A percentile compares a stretch with the other conserved stretches of the same genome.
Conservation (phyloP, 2,329 filamentous ascomycete genomes). For the Fusarium citri region DNA sequence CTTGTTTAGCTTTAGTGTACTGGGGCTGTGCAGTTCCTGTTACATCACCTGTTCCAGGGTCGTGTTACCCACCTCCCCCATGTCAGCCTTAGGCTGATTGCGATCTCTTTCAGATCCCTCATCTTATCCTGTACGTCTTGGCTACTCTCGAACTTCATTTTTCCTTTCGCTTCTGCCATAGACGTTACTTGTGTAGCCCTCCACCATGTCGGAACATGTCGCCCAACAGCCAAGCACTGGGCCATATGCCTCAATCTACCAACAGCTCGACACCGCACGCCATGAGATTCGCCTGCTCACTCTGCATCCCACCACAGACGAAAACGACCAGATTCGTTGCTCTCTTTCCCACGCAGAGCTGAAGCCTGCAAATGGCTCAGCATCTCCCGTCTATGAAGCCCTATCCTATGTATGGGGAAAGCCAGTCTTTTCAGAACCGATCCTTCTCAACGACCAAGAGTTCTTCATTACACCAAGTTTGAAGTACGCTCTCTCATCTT, state of each 20-base stretch:
- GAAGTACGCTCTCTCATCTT: neutral
- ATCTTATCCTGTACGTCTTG: no score
- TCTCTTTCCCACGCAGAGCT: neutral
- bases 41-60: neutral
- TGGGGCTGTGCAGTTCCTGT: neutral
- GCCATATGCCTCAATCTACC: neutral
- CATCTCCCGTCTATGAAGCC: conserved; percentile 13
- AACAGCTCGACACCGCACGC: neutral
- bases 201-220: neutral
- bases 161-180: no score
- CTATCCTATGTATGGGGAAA: conserved; percentile 35
- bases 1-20: neutral
- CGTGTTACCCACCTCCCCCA: neutral
- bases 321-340: neutral
- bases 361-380: rapidly evolving
- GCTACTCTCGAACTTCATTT: no score
- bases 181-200: no score
- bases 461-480: conserved; percentile 18
- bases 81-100: neutral
- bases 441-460: neutral
- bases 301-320: neutral
- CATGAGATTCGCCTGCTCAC: conserved; percentile 23
- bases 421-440: neutral
- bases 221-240: neutral
- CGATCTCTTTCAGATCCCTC: no score